Evolutionary conservation across 1,284 basidiomycete genomes (phyloP), one percentile per base, ranked within the genome.

Genomic region (Anthracocystis panici-leucophaei): DNA sequence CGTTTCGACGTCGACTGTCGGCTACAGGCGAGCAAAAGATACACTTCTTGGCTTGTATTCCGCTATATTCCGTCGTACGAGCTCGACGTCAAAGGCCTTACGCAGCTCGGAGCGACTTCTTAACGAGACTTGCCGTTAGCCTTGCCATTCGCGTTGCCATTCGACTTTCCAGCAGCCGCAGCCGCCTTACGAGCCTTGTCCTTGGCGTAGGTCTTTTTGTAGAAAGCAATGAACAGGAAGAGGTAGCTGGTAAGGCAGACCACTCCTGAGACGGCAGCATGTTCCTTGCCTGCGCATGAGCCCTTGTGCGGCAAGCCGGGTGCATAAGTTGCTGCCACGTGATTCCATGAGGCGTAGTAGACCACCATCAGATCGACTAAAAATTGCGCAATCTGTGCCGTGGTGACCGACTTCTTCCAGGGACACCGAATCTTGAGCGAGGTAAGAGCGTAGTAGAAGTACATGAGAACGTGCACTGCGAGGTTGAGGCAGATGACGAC

Each of bases 381-480:
- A 23, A 80, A 80, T 44, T 83, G 82, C 6, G 75, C 90, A 84
- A 99, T 99, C 88, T 99, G 97, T 90, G 97, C 92, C 41, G 90
- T 91, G 52, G 96, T 98, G 76, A 98, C 88, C 86, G 95, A 93
- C 87, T 95, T 94, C 89, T 97, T 97, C 95, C 95, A 97, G 1
- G 81, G 81, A 67, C 75, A 79, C 8, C 52, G 76, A 57, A 84
- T 79, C 57, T 77, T 73, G 55, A 82, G 65, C 42, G 70, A 69
- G 31, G 81, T 80, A 41, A 81, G 66, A 11, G 79, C 78, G 61
- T 84, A 84, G 78, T 84, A 84, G 59, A 70, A 70, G 76, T 83
- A 99, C 97, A 99, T 99, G 82, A 98, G 88, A 83, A 99, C 95
- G 87, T 99, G 97, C 53, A 99, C 97, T 64, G 89, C 87, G 66